phyloP scores from a whole-genome alignment of 106 monocot species.

The Agapanthus africanus region DNA sequence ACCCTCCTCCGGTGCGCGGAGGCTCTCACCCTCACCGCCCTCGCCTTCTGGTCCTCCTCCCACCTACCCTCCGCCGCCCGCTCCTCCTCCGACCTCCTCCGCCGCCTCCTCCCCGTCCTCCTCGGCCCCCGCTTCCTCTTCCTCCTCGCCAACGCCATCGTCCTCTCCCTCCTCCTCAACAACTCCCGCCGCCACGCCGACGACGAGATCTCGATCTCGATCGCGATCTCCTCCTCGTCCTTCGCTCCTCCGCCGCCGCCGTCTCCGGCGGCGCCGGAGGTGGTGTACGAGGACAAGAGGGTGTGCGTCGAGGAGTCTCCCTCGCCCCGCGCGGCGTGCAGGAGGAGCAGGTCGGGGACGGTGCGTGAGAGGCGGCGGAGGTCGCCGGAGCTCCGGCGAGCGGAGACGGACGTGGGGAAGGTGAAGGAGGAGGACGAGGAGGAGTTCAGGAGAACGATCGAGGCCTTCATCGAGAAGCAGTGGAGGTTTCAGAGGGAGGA shows the following conservation, averaged over 20 bases:
- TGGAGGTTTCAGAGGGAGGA: conserved; percentile 52
- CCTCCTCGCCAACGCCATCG: conserved; percentile 62
- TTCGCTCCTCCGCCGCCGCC: conserved; percentile 8
- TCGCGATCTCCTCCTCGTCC: neutral
- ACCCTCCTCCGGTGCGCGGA: conserved; percentile 19
- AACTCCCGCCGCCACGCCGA: conserved; percentile 15
- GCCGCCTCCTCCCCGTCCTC: conserved; percentile 20
- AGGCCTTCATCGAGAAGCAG: conserved; percentile 67
- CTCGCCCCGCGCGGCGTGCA: neutral
- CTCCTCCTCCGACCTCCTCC: conserved; percentile 24
- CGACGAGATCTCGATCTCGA: neutral
- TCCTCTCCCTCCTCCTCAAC: conserved; percentile 42
- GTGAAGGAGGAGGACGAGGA: conserved; percentile 14
- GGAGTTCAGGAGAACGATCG: conserved; percentile 47
- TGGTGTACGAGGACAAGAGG: conserved; percentile 52
- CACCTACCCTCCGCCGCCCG: conserved; percentile 22
- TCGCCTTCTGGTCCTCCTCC: conserved; percentile 16
- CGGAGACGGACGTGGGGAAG: conserved; percentile 27
- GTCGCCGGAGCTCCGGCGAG: conserved; percentile 24
- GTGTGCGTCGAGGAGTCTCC: conserved; percentile 23
- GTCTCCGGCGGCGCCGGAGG: conserved; percentile 19
- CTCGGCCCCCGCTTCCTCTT: conserved; percentile 47
- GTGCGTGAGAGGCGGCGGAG: conserved; percentile 4
- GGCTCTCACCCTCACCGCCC: conserved; percentile 5
- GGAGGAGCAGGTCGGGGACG: conserved; percentile 22